Base-by-base conservation (phyloP, 176 grass and related monocot genomes). In the Triticum urartu region DNA sequence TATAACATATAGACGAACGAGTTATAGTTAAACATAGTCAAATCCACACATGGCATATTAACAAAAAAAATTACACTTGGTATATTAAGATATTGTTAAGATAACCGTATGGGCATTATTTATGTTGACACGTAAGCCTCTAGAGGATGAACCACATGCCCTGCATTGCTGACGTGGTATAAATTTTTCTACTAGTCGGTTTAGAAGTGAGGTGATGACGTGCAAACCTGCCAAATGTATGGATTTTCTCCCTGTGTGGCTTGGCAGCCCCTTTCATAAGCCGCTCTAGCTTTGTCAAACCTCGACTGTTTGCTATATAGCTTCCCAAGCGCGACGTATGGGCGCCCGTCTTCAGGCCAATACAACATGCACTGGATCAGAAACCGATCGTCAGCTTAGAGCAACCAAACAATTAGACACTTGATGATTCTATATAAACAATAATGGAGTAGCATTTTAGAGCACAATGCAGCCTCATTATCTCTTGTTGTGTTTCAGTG, bases 291-390 rank as follows among this genome's bases (percentile, higher is more conserved):
- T 85, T 98, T 94, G 48, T 91, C 79, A 85, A 88, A 94, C 75
- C 86, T 98, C 47, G 84, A 95, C 48, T 98, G 93, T 47, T 95
- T 98, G 60, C 60, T 67, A n/a, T 92, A 95, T 52, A 95, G 86
- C 84, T 98, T 98, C 75, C 96, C 96, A 20, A 95, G 79, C 35
- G 91, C 96, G 24, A 98, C 93, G 63, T 98, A 98, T 42, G 90
- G 75, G 14, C 96, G 88, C 56, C 96, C 96, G 75, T 98, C 96
- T 95, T 98, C 96, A 74, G 96, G 96, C 96, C 96, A 98, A 73
- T 81, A 98, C 64, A 83, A 45, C 75, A 95, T 94, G 36, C 96
- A 98, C 92, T 98, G 84, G 33, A 86, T 60, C 13, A 85, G 24
- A 85, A 87, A 86, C 24, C 38, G 5, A 42, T 68, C 36, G 81